Evolutionary conservation across 2,329 filamentous ascomycete species (phyloP).

Genomic region (Alternaria sp.): DNA sequence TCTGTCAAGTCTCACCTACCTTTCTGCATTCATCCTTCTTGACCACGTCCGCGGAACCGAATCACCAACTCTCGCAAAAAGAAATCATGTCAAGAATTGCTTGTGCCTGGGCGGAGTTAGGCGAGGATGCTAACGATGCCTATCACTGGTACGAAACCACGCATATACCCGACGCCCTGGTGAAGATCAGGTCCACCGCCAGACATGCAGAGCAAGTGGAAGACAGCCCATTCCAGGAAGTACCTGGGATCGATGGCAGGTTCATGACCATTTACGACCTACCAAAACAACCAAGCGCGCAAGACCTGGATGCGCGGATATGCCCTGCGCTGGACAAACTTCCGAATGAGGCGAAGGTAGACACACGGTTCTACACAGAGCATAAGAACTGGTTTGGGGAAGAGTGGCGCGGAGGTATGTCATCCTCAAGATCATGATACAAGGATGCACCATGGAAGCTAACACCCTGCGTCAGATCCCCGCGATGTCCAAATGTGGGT

Average conservation of each 20-base stretch:
- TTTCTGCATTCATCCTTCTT: not conserved
- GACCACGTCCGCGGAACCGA: not conserved
- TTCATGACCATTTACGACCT: conserved; percentile 22
- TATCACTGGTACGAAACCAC: conserved; percentile 14
- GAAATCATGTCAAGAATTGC: conserved; percentile 19
- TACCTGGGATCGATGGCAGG: conserved; percentile 10
- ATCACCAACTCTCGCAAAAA: not conserved
- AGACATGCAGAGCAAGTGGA: conserved; percentile 10
- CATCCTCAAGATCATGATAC: not conserved
- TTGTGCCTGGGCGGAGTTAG: conserved; percentile 17
- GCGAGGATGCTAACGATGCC: conserved; percentile 8
- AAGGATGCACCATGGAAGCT: not conserved
- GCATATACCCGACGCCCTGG: conserved; percentile 11
- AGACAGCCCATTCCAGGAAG: conserved; percentile 22
- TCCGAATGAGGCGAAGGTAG: conserved; percentile 10
- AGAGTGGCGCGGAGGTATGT: conserved; percentile 19
- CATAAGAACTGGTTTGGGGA: conserved; percentile 10
- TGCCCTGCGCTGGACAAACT: conserved; percentile 1
- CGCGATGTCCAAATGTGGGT: conserved; percentile 18
- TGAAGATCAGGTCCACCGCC: conserved; percentile 11
- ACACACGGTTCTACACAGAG: conserved; percentile 15
- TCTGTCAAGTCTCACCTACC: not conserved
- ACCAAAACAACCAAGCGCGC: conserved; percentile 4
- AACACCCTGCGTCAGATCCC: conserved; percentile 7
- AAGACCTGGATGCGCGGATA: conserved; percentile 14